Conservation (phyloP, 2,329 filamentous ascomycete species). For the Sclerotinia nivalis region DNA sequence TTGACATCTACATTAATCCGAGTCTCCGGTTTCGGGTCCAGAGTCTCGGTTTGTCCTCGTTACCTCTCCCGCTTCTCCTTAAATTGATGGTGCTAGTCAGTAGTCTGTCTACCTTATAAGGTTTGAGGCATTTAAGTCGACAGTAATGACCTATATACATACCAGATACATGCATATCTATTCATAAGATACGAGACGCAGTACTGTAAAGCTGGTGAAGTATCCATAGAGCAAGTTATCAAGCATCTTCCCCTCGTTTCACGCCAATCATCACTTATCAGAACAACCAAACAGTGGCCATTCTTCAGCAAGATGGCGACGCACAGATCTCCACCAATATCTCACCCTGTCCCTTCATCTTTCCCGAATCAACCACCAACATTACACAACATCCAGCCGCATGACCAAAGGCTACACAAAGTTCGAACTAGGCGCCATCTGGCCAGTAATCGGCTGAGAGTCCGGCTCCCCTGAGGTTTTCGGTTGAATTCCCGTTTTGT, state of each 20-base stretch:
- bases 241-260: neutral
- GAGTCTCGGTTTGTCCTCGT: neutral
- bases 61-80: neutral
- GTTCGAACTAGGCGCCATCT: neutral
- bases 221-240: neutral
- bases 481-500: conserved; percentile 18
- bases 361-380: neutral
- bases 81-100: neutral
- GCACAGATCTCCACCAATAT: conserved; percentile 23
- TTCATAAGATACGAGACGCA: neutral
- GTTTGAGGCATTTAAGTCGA: neutral
- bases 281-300: neutral
- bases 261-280: neutral
- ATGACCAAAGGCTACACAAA: conserved; percentile 20
- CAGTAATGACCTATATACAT: neutral
- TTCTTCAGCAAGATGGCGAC: conserved; percentile 23
- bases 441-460: conserved; percentile 8
- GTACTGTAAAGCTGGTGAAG: conserved; percentile 9
- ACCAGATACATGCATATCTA: neutral
- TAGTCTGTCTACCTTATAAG: neutral
- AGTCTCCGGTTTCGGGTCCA: conserved; percentile 18
- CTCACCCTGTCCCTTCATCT: conserved; percentile 12
- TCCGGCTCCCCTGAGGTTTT: conserved; percentile 4
- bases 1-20: conserved; percentile 16
- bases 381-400: conserved; percentile 18